Evolutionary conservation across 768 basidiomycete species (phyloP).

Genomic region (Podaxis pistillaris): DNA sequence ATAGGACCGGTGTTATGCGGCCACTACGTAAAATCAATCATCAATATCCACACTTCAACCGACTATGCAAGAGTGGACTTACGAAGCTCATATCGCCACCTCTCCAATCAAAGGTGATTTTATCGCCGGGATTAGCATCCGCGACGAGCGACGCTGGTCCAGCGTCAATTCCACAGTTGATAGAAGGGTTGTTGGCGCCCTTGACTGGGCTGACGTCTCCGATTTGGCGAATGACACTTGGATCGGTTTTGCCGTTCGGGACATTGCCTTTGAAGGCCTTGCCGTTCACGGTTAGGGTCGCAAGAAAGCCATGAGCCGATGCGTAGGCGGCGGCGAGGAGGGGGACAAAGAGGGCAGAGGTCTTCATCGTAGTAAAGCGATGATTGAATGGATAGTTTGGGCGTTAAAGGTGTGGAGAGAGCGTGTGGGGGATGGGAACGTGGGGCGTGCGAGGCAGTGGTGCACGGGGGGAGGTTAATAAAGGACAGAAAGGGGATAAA

Average conservation of each 20-base stretch:
- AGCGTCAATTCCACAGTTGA: slow-evolving; percentile 62
- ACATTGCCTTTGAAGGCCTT: slow-evolving; percentile 32
- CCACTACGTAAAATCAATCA: slow-evolving; percentile 29
- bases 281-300: slow-evolving; percentile 37
- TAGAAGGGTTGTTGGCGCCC: slow-evolving; percentile 50
- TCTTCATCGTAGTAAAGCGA: slow-evolving; percentile 23
- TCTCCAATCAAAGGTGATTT: slow-evolving; percentile 55
- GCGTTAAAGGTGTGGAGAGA: not conserved
- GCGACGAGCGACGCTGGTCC: slow-evolving; percentile 48
- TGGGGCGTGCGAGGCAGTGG: slow-evolving; percentile 1
- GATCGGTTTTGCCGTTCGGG: slow-evolving; percentile 17
- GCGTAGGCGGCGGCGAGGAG: slow-evolving; percentile 35
- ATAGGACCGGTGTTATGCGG: slow-evolving; percentile 64
- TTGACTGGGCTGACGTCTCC: slow-evolving; percentile 40
- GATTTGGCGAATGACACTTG: slow-evolving; percentile 42
- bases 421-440: slow-evolving; percentile 1
- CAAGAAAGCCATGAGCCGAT: slow-evolving; percentile 45
- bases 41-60: not conserved
- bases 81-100: slow-evolving; percentile 40
- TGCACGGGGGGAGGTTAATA: not conserved
- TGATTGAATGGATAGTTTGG: not conserved
- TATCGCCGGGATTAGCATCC: slow-evolving; percentile 58
- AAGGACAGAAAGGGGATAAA: not conserved
- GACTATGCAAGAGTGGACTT: slow-evolving; percentile 17
- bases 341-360: slow-evolving; percentile 28